A percentile compares a stretch with the other conserved stretches of the same genome.
Evolutionary conservation across 1,284 basidiomycete genomes (phyloP).

Genomic region (Trichosporon sp.): DNA sequence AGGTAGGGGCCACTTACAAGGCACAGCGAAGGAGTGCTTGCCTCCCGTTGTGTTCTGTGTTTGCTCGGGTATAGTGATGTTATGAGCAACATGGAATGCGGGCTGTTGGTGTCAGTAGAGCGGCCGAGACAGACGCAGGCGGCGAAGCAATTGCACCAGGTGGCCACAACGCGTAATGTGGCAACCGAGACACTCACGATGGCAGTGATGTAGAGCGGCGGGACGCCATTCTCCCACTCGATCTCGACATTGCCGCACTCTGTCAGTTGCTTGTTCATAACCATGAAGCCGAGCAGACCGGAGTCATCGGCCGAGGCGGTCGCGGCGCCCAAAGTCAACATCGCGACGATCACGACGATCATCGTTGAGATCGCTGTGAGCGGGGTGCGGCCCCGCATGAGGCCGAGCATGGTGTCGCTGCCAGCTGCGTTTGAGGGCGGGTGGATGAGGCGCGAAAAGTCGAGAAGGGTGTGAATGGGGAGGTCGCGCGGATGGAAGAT

Average conservation of each 20-base stretch:
- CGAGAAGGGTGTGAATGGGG: too few relatives aligned
- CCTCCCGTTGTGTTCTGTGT: conserved; percentile 18
- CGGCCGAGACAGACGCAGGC: not conserved
- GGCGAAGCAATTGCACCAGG: too few relatives aligned
- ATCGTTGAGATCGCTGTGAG: too few relatives aligned
- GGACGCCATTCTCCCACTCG: conserved; percentile 27
- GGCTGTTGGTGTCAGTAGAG: conserved; percentile 21
- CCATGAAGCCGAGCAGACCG: conserved; percentile 24
- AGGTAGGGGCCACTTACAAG: too few relatives aligned
- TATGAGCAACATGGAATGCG: conserved; percentile 35
- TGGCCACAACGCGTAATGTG: too few relatives aligned
- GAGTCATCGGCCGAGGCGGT: not conserved
- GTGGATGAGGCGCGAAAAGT: too few relatives aligned
- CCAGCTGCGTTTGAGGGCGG: too few relatives aligned
- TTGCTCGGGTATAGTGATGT: conserved; percentile 28
- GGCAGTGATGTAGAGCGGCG: conserved; percentile 31
- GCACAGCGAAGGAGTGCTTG: conserved; percentile 27
- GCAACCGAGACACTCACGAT: conserved; percentile 32
- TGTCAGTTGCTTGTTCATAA: conserved; percentile 15
- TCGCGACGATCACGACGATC: too few relatives aligned
- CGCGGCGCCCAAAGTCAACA: not conserved
- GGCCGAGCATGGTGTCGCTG: too few relatives aligned
- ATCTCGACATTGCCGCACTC: conserved; percentile 28
- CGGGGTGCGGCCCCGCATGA: too few relatives aligned
- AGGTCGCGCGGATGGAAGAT: too few relatives aligned